These are phyloP conservation scores for Fraxinus greggii DNA, from an alignment of 305 asterid species.

Conservation along the genomic window DNA sequence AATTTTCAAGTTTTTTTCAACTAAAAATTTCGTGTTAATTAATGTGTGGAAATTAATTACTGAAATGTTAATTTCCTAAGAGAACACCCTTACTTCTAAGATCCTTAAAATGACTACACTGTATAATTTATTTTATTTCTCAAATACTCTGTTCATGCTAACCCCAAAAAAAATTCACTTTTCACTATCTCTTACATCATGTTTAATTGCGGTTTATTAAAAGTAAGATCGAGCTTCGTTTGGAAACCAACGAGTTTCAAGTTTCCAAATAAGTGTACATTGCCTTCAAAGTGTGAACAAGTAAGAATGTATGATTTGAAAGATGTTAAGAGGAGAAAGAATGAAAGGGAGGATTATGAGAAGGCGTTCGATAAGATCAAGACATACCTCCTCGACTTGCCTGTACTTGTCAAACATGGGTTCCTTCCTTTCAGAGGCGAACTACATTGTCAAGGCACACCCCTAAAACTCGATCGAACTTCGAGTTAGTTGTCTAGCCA, in stretches of 20 bases:
- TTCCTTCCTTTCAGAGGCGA: neutral
- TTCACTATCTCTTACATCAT: neutral
- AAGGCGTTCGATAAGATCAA: neutral
- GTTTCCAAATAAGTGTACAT: neutral
- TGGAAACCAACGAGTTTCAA: neutral
- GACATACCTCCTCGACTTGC: neutral
- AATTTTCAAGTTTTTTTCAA: neutral
- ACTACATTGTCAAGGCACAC: neutral
- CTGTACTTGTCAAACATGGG: neutral
- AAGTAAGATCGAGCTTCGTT: neutral
- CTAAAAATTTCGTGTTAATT: slow-evolving; percentile 12
- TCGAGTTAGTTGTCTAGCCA: neutral
- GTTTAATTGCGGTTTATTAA: too few relatives aligned
- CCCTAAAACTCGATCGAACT: neutral
- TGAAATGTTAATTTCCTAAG: slow-evolving; percentile 13
- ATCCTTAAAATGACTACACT: slow-evolving; percentile 27
- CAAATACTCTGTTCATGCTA: neutral
- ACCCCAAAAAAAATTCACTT: neutral
- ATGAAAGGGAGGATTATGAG: too few relatives aligned
- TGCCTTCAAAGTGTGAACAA: neutral
- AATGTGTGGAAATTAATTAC: neutral
- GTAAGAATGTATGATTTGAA: neutral
- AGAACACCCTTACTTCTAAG: slow-evolving; percentile 21
- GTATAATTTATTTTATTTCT: neutral
- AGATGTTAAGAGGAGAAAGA: neutral